phyloP scores from a whole-genome alignment of 2,329 filamentous ascomycete genomes.

The Diplocarpon mali region DNA sequence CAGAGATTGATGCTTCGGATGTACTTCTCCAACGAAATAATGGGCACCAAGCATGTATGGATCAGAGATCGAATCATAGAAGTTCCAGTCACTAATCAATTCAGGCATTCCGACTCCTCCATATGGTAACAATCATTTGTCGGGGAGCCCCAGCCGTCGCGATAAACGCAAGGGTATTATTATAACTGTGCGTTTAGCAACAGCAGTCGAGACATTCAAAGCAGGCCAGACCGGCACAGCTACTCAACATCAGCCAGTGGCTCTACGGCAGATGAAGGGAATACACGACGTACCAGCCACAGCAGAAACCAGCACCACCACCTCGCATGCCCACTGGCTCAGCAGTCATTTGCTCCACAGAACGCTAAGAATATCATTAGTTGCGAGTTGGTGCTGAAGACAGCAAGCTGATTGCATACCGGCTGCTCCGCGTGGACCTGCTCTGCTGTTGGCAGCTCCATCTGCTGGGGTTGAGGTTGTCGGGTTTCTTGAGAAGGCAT shows the following conservation, averaged over 20 bases:
- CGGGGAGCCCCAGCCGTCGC: too few species aligned
- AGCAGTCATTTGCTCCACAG: slow-evolving; percentile 22
- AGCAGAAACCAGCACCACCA: slow-evolving; percentile 21
- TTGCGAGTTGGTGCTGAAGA: slow-evolving; percentile 18
- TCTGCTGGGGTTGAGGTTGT: slow-evolving; percentile 23
- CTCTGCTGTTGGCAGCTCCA: slow-evolving; percentile 16
- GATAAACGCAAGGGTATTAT: too few species aligned
- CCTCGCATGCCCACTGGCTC: slow-evolving; percentile 22
- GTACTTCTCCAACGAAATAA: too few species aligned
- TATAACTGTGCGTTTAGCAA: slow-evolving; percentile 12
- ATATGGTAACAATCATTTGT: too few species aligned
- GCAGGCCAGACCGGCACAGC: slow-evolving; percentile 23
- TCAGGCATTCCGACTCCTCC: too few species aligned
- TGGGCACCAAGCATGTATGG: too few species aligned
- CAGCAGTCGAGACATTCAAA: slow-evolving; percentile 26
- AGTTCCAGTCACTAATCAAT: too few species aligned
- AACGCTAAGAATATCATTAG: slow-evolving; percentile 22
- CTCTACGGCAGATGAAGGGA: background rate
- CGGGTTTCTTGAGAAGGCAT: slow-evolving; percentile 25
- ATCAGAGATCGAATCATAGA: too few species aligned
- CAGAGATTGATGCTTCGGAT: too few species aligned
- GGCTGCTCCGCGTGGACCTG: slow-evolving; percentile 19
- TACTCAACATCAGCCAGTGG: slow-evolving; percentile 6
- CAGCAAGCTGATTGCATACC: slow-evolving; percentile 13
- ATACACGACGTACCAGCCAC: slow-evolving; percentile 20